Evolutionary conservation across 202 grass and related monocot genomes (phyloP).

Genomic region (Panicum virgatum): DNA sequence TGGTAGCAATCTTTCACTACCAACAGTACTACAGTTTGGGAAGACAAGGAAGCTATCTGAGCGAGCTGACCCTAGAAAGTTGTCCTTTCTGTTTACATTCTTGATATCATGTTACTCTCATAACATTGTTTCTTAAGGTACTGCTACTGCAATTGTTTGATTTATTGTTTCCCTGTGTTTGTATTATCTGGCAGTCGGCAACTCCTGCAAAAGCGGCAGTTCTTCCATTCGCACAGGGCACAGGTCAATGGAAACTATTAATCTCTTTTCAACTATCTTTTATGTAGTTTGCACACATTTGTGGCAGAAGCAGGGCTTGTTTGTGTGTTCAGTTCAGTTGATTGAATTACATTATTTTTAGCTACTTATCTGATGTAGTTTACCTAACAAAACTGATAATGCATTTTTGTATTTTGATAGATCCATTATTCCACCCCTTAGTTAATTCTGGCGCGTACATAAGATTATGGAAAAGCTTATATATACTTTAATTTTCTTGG

Average conservation of each 20-base stretch:
- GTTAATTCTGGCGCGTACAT: background rate
- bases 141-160: constrained; percentile 13
- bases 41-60: constrained; percentile 96
- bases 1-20: constrained; percentile 68
- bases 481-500: background rate
- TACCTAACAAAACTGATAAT: constrained; percentile 11
- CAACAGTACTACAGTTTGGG: constrained; percentile 85
- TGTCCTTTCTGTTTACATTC: constrained; percentile 34
- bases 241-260: constrained; percentile 93
- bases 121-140: constrained; percentile 8
- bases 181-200: constrained; percentile 64
- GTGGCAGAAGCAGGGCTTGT: background rate
- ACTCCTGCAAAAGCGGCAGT: constrained; percentile 91
- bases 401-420: constrained; percentile 4
- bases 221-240: too few species aligned
- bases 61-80: constrained; percentile 96
- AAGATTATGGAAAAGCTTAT: background rate
- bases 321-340: background rate
- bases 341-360: constrained; percentile 19
- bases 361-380: background rate
- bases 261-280: constrained; percentile 26
- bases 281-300: constrained; percentile 15
- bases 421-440: background rate
- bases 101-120: constrained; percentile 20
- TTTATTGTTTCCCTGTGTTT: constrained; percentile 34